Conservation (phyloP, 2,329 filamentous ascomycete genomes). For the Ophiostoma quercus region DNA sequence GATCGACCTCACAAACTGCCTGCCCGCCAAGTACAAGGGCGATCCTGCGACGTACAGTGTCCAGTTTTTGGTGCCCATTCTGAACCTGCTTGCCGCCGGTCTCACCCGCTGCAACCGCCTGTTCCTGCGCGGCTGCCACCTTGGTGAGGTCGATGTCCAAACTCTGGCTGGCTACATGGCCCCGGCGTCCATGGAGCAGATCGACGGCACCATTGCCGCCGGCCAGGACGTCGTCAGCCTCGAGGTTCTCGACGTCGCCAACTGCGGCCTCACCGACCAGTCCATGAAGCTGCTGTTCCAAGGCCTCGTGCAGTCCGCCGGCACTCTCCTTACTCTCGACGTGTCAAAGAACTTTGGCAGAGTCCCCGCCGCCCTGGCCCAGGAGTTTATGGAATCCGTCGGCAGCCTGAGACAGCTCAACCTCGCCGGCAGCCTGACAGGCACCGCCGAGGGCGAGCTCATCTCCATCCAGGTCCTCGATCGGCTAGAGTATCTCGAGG, state of each 20-base stretch:
- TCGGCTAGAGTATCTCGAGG: conserved; percentile 45
- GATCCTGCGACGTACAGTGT: conserved; percentile 24
- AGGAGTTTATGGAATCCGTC: conserved; percentile 42
- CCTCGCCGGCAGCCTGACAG: conserved; percentile 48
- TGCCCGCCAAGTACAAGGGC: conserved; percentile 21
- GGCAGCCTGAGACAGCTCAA: conserved; percentile 45
- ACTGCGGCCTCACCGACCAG: conserved; percentile 47
- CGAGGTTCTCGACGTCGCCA: conserved; percentile 47
- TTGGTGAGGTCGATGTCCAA: conserved; percentile 44
- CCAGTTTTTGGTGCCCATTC: conserved; percentile 39
- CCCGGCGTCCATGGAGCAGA: conserved; percentile 15
- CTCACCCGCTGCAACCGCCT: conserved; percentile 50
- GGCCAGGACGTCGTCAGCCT: conserved; percentile 35
- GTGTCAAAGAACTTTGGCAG: conserved; percentile 50
- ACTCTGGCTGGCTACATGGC: conserved; percentile 36
- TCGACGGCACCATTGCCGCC: conserved; percentile 4
- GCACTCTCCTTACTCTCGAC: conserved; percentile 45
- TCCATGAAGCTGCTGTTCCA: conserved; percentile 46
- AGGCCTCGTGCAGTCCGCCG: conserved; percentile 36
- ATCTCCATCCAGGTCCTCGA: conserved; percentile 43
- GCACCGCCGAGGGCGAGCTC: conserved; percentile 42
- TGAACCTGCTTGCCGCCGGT: conserved; percentile 40
- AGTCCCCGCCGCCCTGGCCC: conserved; percentile 45
- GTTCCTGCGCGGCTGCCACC: conserved; percentile 45
- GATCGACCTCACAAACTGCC: conserved; percentile 47